Evolutionary conservation across 345 rosid genomes (phyloP).

Genomic region (Corchorus olitorius): DNA sequence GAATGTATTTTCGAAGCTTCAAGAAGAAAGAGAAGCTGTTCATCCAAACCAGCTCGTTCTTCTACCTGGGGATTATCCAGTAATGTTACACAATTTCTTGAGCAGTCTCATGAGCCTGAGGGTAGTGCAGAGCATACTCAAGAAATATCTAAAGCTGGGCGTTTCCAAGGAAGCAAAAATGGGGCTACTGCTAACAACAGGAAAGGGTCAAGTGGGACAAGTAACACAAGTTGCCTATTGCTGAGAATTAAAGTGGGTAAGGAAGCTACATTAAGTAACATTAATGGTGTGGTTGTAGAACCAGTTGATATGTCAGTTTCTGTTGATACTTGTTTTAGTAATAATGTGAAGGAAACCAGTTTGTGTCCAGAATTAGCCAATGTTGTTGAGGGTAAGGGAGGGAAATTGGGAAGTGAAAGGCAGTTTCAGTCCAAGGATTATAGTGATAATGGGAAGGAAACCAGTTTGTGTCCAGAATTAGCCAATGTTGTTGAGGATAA

Average conservation of each 20-base stretch:
- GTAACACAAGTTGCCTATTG: conserved; percentile 52
- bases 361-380: conserved; percentile 31
- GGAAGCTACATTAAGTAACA: conserved; percentile 40
- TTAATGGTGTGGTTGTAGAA: conserved; percentile 40
- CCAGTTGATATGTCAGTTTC: conserved; percentile 40
- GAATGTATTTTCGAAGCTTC: conserved; percentile 44
- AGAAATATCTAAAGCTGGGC: conserved; percentile 38
- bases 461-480: conserved; percentile 33
- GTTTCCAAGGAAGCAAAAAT: conserved; percentile 36
- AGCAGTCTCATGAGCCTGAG: conserved; percentile 39
- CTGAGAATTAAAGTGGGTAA: conserved; percentile 86
- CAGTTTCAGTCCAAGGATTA: conserved; percentile 26
- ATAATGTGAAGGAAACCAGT: conserved; percentile 26
- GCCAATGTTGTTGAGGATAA: conserved; percentile 32
- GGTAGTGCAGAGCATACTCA: conserved; percentile 37
- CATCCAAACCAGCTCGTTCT: conserved; percentile 65
- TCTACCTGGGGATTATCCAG: conserved; percentile 70
- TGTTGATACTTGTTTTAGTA: conserved; percentile 30
- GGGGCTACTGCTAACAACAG: conserved; percentile 31
- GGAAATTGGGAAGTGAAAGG: conserved; percentile 31
- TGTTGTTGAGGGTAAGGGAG: conserved; percentile 35
- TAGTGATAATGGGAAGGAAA: conserved; percentile 13
- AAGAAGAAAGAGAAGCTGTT: conserved; percentile 73
- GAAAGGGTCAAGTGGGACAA: conserved; percentile 39
- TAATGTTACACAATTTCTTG: conserved; percentile 49